Conservation (phyloP, 148 eudicot species). For the Nyssa sinensis region DNA sequence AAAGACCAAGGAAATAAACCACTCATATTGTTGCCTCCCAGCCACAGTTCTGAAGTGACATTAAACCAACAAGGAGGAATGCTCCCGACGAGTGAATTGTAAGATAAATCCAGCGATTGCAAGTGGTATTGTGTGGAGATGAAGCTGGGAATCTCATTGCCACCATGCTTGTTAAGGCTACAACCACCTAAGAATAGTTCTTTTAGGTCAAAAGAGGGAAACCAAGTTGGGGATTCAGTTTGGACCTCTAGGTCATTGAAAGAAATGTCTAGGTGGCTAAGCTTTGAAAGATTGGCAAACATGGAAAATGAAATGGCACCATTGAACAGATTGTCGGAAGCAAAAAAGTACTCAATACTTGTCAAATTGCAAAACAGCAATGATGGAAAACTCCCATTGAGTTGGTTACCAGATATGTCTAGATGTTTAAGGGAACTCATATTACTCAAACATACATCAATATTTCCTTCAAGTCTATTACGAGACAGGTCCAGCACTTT, state of each 20-base stretch:
- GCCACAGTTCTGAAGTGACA: not conserved
- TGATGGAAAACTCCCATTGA: not conserved
- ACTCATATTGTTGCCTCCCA: not conserved
- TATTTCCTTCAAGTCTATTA: not conserved
- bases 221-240: not conserved
- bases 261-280: not conserved
- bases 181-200: not conserved
- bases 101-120: not conserved
- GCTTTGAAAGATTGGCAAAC: conserved; percentile 3
- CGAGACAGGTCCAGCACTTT: not conserved
- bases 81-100: not conserved
- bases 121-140: not conserved
- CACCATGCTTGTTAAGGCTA: not conserved
- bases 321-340: not conserved
- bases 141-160: not conserved
- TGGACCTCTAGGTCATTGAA: not conserved
- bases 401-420: not conserved
- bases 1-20: not conserved
- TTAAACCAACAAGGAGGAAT: not conserved
- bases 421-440: not conserved
- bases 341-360: not conserved
- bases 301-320: not conserved
- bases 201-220: not conserved
- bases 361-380: not conserved
- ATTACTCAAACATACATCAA: not conserved